Base-by-base conservation (phyloP, 495 filamentous ascomycete genomes). In the Talaromyces wortmannii region DNA sequence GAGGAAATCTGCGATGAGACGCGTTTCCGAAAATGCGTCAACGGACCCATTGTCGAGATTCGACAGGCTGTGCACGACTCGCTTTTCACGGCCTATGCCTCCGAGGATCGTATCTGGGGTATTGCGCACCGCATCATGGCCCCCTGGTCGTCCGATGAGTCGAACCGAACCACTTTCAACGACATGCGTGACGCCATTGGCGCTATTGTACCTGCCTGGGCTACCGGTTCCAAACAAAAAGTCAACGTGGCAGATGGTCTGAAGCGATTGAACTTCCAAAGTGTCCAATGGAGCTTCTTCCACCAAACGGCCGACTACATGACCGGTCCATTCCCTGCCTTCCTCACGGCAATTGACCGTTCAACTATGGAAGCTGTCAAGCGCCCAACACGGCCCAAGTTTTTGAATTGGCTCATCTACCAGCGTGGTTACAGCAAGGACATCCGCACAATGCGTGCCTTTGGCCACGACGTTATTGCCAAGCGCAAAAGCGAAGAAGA, bases 1-100 rank as follows among this genome's bases (percentile, higher is more conserved):
- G 74, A 88, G 48, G 89, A 91, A 64, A 65, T 88, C 32, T 90
- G 83, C 66, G 84, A 92, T 62, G 82, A 89, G 67, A 83, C 69
- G 30, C 73, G 83, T 44, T 94, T 91, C 65, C 64, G 76, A 17
- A 92, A 92, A 67, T 74, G 70, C 57, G 76, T 89, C 6, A 68
- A 68, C 5, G 78, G 75, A 2, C 68, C 83, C 16, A 76, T 91
- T 29, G 53, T 73, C 17, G 76, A 88, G 63, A 77, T 90, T 53
- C 69, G 86, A 57, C 71, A 81, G 56, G 81, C 80, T 16, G 81
- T 86, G 3, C 75, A 83, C 55, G 81, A 87, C 69, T 85, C 86
- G 46, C 74, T 91, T n/a, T 92, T 92, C 70, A 89, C 86, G 0
- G 87, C 88, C 0, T 74, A 75, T 33, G 59, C 75, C 18, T 72